phyloP scores from a whole-genome alignment of 108 stramenopile species.

The Skeletonema potamos region DNA sequence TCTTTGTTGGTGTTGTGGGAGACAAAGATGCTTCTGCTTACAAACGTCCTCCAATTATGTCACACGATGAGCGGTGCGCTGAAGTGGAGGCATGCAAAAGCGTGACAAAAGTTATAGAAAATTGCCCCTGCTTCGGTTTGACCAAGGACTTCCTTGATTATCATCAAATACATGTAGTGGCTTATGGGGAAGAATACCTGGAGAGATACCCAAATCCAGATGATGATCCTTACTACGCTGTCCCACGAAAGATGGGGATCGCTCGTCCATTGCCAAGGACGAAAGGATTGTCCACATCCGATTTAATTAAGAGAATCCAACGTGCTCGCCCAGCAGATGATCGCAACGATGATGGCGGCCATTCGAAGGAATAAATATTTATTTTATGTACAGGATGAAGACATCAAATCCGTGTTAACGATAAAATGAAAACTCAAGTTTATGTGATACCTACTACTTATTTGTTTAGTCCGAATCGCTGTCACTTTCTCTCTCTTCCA shows the following conservation, averaged over 20 bases:
- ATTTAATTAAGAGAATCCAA: conserved; percentile 85
- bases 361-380: background rate
- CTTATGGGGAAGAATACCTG: conserved; percentile 87
- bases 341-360: conserved; percentile 45
- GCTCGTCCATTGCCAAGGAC: conserved; percentile 77
- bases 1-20: conserved; percentile 89
- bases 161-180: conserved; percentile 91
- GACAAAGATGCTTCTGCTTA: conserved; percentile 85
- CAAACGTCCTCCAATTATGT: conserved; percentile 92
- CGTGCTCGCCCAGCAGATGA: conserved; percentile 67
- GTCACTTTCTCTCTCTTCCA: conserved; percentile 36
- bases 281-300: conserved; percentile 77
- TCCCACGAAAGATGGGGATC: conserved; percentile 80
- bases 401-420: too few relatives aligned
- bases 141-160: conserved; percentile 83
- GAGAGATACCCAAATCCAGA: conserved; percentile 84
- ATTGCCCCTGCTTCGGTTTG: conserved; percentile 88
- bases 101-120: conserved; percentile 88
- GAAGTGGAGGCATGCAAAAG: conserved; percentile 92
- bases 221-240: conserved; percentile 86
- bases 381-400: too few relatives aligned
- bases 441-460: background rate
- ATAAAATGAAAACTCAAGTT: background rate
- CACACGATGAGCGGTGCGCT: conserved; percentile 81
- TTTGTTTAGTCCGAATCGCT: conserved; percentile 38